Base-by-base conservation (phyloP, 75 land plant species). In the Larix kaempferi region DNA sequence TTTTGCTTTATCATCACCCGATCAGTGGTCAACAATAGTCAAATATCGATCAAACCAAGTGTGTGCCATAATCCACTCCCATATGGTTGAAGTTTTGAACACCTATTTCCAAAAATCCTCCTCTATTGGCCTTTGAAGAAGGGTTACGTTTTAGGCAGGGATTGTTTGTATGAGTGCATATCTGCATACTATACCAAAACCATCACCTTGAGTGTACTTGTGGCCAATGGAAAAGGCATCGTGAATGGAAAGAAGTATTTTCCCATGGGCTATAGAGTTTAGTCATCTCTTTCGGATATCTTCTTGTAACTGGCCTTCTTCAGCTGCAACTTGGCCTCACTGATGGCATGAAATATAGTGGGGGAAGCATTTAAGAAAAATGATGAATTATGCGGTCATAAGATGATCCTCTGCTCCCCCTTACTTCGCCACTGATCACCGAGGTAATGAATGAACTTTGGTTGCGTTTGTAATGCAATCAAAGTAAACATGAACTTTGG, bases 41-140 rank as follows among this genome's bases (percentile, higher is more conserved):
- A 97, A 78, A 79, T 97, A 98, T 56, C 95, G 91, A 83, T 97
- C 98, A 88, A 97, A 97, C 99, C 98, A 97, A 11, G 99, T 97
- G 76, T n/a, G n/a, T 97, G 92, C 99, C 99, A 97, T 73, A 97
- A 78, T 14, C 99, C 99, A 79, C 95, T 92, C 37, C 98, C 98
- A 86, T 97, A 97, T 16, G 90, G 89, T 59, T 89, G 92, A 19
- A 97, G 33, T 29, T 29, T 29, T 29, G 33, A 29, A 29, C 93
- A 11, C 95, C 99, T 62, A 97, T 89, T 81, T 91, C 95, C 86
- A 94, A 80, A 78, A 86, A 97, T 12, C 99, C 99, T 10, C 87
- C 89, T 91, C 92, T 97, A 2, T 84, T 67, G 37, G 92, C 88
- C 99, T 94, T 39, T 39, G 41, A 39, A 39, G 41, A 39, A 39